Evolutionary conservation across 768 basidiomycete genomes (phyloP), one percentile per base, ranked within the genome.

Genomic region (Lyophyllum shimeji): DNA sequence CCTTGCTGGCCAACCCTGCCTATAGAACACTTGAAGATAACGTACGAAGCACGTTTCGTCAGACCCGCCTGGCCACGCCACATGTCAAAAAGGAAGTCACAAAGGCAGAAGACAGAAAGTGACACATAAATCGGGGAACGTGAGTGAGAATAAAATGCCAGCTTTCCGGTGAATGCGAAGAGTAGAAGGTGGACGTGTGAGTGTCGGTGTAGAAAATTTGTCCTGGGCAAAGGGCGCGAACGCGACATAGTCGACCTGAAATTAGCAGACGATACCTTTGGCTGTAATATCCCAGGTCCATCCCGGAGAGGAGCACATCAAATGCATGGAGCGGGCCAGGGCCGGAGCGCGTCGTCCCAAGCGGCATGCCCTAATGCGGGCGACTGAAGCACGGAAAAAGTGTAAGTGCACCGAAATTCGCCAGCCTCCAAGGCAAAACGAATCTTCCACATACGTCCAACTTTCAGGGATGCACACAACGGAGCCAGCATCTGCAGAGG

Each of bases 61-160:
- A 50, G 56, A 34, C 45, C 8, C 37, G n/a, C 29, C 24, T 42
- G 43, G 12, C 31, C 52, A 55, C 45, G 40, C 48, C 56, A 59
- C 39, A 59, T 47, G 46, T 49, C 53, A 51, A 50, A 52, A 52
- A 50, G 40, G 49, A 56, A 56, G 17, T 51, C 44, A 45, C 42
- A 57, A 57, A 21, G 50, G 48, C 40, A 44, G 54, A 50, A 55
- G 42, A 18, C 48, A 9, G 29, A 21, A 34, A 44, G 20, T 18
- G 27, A n/a, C 18, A 39, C 18, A 42, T 23, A 37, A 17, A 27
- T 37, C 27, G 29, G 33, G 52, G n/a, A 43, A 24, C 34, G 48
- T 34, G 33, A 34, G 34, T 50, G 48, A 37, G 48, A 50, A 33
- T n/a, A 39, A 33, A 7, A 39, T 45, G 44, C 4, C 13, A 23